Evolutionary conservation across 139 green algal species (phyloP).

Genomic region (Coelastrella sp.): DNA sequence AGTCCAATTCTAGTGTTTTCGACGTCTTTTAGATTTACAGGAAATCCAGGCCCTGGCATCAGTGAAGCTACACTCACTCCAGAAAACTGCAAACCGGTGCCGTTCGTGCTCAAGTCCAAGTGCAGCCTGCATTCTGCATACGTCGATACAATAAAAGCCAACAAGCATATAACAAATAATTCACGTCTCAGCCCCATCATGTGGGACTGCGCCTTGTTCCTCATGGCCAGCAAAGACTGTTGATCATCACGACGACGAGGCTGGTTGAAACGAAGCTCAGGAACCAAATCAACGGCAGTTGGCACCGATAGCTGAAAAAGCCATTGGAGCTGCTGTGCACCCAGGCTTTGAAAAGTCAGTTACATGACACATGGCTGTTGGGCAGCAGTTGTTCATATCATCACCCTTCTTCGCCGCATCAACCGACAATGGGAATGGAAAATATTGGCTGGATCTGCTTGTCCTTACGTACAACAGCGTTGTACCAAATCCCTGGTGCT

Average conservation of each 20-base stretch:
- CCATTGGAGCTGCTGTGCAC: too few relatives aligned
- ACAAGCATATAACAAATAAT: background rate
- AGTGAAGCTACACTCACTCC: background rate
- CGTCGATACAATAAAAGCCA: background rate
- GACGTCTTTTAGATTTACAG: background rate
- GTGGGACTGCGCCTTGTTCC: background rate
- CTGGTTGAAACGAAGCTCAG: background rate
- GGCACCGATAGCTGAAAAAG: too few relatives aligned
- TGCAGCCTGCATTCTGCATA: background rate
- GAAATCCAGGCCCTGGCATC: slow-evolving; percentile 6
- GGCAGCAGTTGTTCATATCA: too few relatives aligned
- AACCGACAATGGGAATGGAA: too few relatives aligned
- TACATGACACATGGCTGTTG: too few relatives aligned
- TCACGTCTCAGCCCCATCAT: background rate
- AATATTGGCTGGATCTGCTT: too few relatives aligned
- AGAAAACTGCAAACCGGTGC: background rate
- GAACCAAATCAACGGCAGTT: background rate
- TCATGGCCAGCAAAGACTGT: background rate
- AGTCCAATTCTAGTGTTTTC: background rate
- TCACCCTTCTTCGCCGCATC: too few relatives aligned
- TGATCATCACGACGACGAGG: background rate
- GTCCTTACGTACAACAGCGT: too few relatives aligned
- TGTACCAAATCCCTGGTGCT: too few relatives aligned
- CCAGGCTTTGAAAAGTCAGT: too few relatives aligned
- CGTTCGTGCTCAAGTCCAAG: slow-evolving; percentile 17